These are phyloP conservation scores for Tolypocladium pustulatum DNA, from an alignment of 2,329 filamentous ascomycete species.

Conservation along the genomic window DNA sequence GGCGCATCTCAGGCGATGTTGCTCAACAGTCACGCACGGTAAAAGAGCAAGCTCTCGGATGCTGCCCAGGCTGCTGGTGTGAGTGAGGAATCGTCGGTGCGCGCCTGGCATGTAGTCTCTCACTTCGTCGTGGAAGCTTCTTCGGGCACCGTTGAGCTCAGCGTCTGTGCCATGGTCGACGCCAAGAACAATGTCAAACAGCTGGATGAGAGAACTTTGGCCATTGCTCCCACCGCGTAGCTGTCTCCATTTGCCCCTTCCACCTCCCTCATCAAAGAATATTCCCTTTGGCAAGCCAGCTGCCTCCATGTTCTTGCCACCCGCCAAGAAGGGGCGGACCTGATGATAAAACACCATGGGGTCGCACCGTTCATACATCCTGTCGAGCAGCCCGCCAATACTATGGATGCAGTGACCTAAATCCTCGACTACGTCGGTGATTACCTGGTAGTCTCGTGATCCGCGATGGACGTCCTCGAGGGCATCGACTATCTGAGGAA, in stretches of 20 bases:
- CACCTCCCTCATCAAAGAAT: conserved; percentile 67
- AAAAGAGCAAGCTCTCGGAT: conserved; percentile 57
- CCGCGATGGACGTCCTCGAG: conserved; percentile 50
- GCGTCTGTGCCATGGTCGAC: conserved; percentile 54
- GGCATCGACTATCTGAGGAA: conserved; percentile 69
- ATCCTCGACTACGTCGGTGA: conserved; percentile 52
- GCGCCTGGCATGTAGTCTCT: conserved; percentile 82
- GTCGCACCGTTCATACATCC: conserved; percentile 85
- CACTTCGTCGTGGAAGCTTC: conserved; percentile 54
- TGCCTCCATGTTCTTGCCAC: conserved; percentile 83
- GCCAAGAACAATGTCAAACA: conserved; percentile 79
- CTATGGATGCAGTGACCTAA: conserved; percentile 59
- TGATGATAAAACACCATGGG: conserved; percentile 81
- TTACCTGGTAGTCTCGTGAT: conserved; percentile 44
- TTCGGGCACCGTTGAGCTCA: conserved; percentile 16
- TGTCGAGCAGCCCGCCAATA: conserved; percentile 55
- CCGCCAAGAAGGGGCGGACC: conserved; percentile 80
- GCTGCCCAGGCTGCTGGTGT: conserved; percentile 60
- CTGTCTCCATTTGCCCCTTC: conserved; percentile 57
- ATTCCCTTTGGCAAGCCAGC: conserved; percentile 77
- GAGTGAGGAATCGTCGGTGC: conserved; percentile 68
- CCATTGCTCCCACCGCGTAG: conserved; percentile 92
- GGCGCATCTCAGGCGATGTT: conserved; percentile 22
- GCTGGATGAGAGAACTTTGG: conserved; percentile 85
- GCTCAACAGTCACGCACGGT: conserved; percentile 43